Percentiles rank a stretch among this genome's conserved stretches.
These are phyloP conservation scores for Quercus phellos DNA, from an alignment of 331 rosid species.

Conservation along the genomic window DNA sequence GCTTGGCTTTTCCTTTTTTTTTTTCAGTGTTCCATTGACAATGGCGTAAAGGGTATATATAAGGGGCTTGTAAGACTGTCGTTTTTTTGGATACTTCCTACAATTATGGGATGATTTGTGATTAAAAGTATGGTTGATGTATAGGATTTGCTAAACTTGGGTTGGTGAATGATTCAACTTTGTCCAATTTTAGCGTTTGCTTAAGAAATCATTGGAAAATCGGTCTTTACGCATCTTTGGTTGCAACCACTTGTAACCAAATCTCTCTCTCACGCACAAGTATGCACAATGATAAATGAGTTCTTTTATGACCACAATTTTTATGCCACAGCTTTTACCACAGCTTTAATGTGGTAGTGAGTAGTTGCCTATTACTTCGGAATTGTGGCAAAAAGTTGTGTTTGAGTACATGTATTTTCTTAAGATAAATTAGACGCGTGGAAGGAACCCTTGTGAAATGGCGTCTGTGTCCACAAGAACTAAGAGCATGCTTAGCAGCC, in stretches of 20 bases:
- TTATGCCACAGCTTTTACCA: too few relatives aligned
- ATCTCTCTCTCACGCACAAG: not conserved
- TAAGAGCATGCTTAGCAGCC: too few relatives aligned
- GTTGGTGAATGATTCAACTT: not conserved
- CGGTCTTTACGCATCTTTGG: not conserved
- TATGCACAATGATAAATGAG: too few relatives aligned
- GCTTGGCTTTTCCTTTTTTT: not conserved
- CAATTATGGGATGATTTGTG: not conserved
- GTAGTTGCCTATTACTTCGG: too few relatives aligned
- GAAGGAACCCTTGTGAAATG: too few relatives aligned
- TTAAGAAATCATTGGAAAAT: not conserved
- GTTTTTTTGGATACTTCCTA: not conserved
- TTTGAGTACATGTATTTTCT: too few relatives aligned
- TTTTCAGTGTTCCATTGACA: not conserved
- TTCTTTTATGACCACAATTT: too few relatives aligned
- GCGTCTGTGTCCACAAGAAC: too few relatives aligned
- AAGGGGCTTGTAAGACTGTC: not conserved
- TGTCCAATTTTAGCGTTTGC: not conserved
- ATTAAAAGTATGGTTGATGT: not conserved
- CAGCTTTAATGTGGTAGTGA: too few relatives aligned
- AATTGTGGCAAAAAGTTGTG: too few relatives aligned
- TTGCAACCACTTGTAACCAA: not conserved
- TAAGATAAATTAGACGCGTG: too few relatives aligned
- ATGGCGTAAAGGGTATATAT: not conserved
- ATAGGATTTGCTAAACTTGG: not conserved